phyloP scores from a whole-genome alignment of 2,329 filamentous ascomycete genomes.

The Aspergillus caelatus region DNA sequence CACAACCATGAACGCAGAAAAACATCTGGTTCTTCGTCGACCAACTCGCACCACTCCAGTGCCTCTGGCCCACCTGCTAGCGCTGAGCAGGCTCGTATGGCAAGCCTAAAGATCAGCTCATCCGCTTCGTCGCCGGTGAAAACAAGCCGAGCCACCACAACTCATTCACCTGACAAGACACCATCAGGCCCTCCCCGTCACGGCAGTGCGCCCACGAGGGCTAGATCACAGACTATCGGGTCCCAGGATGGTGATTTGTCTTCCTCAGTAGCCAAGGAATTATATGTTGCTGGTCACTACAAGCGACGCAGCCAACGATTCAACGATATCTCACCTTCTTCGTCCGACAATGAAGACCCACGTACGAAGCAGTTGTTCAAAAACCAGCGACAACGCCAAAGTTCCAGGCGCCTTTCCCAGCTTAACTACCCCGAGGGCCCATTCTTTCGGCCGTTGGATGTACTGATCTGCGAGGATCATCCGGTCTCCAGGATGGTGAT shows the following conservation, averaged over 20 bases:
- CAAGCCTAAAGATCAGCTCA: slow-evolving; percentile 55
- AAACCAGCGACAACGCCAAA: slow-evolving; percentile 91
- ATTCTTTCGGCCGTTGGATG: slow-evolving; percentile 85
- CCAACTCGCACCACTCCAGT: slow-evolving; percentile 76
- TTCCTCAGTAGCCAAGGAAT: slow-evolving; percentile 61
- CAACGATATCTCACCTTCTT: slow-evolving; percentile 87
- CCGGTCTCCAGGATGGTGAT: slow-evolving; percentile 97
- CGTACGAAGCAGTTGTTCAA: slow-evolving; percentile 88
- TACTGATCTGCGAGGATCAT: slow-evolving; percentile 96
- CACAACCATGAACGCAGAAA: slow-evolving; percentile 81
- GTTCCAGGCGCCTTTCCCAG: slow-evolving; percentile 89
- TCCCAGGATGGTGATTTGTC: slow-evolving; percentile 88
- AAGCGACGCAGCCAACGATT: slow-evolving; percentile 94
- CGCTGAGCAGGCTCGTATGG: slow-evolving; percentile 70
- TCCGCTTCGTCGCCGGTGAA: slow-evolving; percentile 59
- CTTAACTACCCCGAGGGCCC: slow-evolving; percentile 84
- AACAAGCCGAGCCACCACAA: slow-evolving; percentile 42
- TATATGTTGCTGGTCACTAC: slow-evolving; percentile 69
- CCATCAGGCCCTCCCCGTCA: slow-evolving; percentile 62
- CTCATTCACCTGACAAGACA: slow-evolving; percentile 63
- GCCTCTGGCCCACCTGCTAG: slow-evolving; percentile 70
- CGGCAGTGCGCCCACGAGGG: slow-evolving; percentile 66
- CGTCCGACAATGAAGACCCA: slow-evolving; percentile 94
- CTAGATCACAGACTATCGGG: slow-evolving; percentile 87
- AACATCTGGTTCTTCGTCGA: slow-evolving; percentile 86